phyloP scores from a whole-genome alignment of 106 monocot genomes.

The Phalaenopsis equestris region DNA sequence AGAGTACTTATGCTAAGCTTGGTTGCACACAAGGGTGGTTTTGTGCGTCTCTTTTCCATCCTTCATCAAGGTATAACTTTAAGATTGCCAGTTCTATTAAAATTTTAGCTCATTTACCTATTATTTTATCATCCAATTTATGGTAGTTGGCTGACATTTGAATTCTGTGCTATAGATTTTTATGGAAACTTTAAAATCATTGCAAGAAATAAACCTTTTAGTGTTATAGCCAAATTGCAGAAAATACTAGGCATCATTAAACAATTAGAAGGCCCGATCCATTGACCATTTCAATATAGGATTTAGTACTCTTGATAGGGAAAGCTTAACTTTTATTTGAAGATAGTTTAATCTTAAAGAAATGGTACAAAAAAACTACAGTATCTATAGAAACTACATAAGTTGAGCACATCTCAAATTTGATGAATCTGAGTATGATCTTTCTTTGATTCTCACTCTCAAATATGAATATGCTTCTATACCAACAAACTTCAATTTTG shows the following conservation, averaged over 20 bases:
- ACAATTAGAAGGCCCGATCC: background rate
- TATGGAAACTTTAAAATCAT: background rate
- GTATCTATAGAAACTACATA: background rate
- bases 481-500: too few relatives aligned
- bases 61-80: slow-evolving; percentile 62
- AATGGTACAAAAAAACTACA: background rate
- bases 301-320: background rate
- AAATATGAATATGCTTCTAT: too few relatives aligned
- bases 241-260: background rate
- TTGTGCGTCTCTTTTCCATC: slow-evolving; percentile 52
- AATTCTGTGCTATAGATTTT: background rate
- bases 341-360: background rate
- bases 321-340: background rate
- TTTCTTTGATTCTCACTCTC: too few relatives aligned
- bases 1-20: slow-evolving; percentile 80
- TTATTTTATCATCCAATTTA: background rate
- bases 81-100: background rate
- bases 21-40: slow-evolving; percentile 82
- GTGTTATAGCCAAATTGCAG: background rate
- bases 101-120: background rate
- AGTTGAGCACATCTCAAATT: too few relatives aligned
- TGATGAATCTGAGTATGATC: too few relatives aligned
- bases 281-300: background rate
- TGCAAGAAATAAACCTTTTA: background rate
- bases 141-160: background rate